phyloP scores from a whole-genome alignment of 208 protist genomes.

The Tetramitus jugosus region DNA sequence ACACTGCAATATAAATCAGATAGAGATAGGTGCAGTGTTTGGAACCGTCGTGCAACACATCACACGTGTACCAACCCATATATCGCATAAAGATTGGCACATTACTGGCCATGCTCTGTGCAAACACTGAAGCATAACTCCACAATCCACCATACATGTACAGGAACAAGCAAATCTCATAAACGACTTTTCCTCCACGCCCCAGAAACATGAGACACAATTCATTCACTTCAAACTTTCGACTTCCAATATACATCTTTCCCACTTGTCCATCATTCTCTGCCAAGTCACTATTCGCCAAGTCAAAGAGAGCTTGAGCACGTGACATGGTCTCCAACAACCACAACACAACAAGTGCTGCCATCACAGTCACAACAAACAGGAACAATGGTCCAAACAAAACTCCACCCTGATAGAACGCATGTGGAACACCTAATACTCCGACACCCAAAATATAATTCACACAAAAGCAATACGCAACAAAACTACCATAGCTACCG shows the following conservation, averaged over 20 bases:
- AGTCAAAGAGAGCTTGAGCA: neutral
- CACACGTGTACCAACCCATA: constrained; percentile 19
- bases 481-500: constrained; percentile 23
- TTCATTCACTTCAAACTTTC: neutral
- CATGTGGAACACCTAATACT: neutral
- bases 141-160: neutral
- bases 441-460: constrained; percentile 28
- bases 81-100: neutral
- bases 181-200: neutral
- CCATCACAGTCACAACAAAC: neutral
- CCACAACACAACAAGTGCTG: neutral
- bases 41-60: constrained; percentile 1
- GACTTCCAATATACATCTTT: neutral
- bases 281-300: neutral
- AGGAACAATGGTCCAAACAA: neutral
- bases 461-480: constrained; percentile 25
- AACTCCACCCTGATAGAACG: neutral
- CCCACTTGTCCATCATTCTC: neutral
- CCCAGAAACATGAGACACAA: neutral
- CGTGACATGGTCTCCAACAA: neutral
- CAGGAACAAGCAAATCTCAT: neutral
- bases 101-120: neutral
- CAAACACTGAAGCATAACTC: neutral
- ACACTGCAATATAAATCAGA: constrained; percentile 16
- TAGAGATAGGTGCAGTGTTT: neutral